Conservation (phyloP, 2,329 filamentous ascomycete genomes). For the Colletotrichum chrysophilum region DNA sequence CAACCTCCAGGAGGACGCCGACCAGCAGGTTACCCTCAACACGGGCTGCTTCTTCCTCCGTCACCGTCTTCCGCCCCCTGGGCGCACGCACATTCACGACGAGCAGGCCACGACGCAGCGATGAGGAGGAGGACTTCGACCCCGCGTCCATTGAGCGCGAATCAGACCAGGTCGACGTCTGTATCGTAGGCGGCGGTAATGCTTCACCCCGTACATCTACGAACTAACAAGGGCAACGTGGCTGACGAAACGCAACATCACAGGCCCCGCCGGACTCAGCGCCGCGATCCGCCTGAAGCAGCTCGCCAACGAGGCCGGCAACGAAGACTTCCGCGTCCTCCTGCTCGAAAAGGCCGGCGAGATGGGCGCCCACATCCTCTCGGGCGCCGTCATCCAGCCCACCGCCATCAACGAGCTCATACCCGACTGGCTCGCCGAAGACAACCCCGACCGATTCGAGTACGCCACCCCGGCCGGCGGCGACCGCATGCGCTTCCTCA, state of each 20-base stretch:
- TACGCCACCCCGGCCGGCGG: conserved; percentile 81
- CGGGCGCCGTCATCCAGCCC: conserved; percentile 93
- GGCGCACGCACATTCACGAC: conserved; percentile 21
- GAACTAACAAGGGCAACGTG: not conserved
- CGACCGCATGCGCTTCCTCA: conserved; percentile 95
- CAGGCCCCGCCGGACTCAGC: conserved; percentile 87
- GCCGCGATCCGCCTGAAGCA: conserved; percentile 96
- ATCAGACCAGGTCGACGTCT: conserved; percentile 92
- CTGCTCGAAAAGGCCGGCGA: conserved; percentile 95
- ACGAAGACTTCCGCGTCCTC: conserved; percentile 93
- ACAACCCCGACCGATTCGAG: conserved; percentile 87
- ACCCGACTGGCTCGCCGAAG: conserved; percentile 90
- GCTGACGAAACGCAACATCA: not conserved
- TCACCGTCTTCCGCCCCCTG: conserved; percentile 2
- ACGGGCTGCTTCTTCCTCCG: not conserved
- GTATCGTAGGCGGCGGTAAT: conserved; percentile 88
- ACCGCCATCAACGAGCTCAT: conserved; percentile 87
- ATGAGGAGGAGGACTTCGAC: conserved; percentile 64
- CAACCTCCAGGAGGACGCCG: not conserved
- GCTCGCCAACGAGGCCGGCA: conserved; percentile 90
- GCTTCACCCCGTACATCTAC: not conserved
- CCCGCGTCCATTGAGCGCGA: conserved; percentile 79
- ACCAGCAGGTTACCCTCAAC: not conserved
- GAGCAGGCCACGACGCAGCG: conserved; percentile 18
- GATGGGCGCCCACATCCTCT: conserved; percentile 92